Base-by-base conservation (phyloP, 352 stramenopile genomes). In the Phytophthora citrophthora region DNA sequence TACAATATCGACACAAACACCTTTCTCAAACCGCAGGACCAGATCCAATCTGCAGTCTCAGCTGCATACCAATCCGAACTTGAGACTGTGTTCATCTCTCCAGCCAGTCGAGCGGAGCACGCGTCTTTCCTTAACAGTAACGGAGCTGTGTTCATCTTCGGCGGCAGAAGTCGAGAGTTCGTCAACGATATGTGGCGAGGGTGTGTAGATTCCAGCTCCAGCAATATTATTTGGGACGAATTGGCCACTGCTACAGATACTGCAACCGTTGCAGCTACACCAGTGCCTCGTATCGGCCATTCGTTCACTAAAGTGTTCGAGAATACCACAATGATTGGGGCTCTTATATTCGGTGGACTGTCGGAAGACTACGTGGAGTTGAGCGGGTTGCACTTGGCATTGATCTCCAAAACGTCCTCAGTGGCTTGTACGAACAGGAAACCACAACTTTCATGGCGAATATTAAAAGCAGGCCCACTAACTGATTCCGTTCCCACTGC, bases 171-270 rank as follows among this genome's bases (percentile, higher is more conserved):
- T 45, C 72, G 75, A 24, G 77, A 78, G 48, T 86, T 90, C 31
- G 60, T 86, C 15, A 82, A 85, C 44, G 82, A 91, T 49, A 72
- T 65, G 20, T 91, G 82, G 80, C 74, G 83, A n/a, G 52, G 81
- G 11, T 90, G 82, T 31, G 32, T 91, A 8, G 64, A 83, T 24
- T 65, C 71, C 50, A 79, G 67, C 53, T 68, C 66, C 0, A 44
- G 39, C 12, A 77, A 74, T 12, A 54, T 77, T 2, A 47, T 71
- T 4, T 91, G 82, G 82, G 82, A 90, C 36, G 68, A 91, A 24
- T 60, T 91, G 13, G 70, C 78, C 6, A 67, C 70, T 1, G 12
- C 46, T 2, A 77, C 16, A 1, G 81, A 90, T 48, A 34, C 60
- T 3, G 39, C 63, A 27, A 78, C 73, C 9, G 31, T 72, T 11